A percentile compares a stretch with the other conserved stretches of the same genome.
phyloP scores from a whole-genome alignment of 805 yeast genomes.

The Metschnikowia corniflorae region DNA sequence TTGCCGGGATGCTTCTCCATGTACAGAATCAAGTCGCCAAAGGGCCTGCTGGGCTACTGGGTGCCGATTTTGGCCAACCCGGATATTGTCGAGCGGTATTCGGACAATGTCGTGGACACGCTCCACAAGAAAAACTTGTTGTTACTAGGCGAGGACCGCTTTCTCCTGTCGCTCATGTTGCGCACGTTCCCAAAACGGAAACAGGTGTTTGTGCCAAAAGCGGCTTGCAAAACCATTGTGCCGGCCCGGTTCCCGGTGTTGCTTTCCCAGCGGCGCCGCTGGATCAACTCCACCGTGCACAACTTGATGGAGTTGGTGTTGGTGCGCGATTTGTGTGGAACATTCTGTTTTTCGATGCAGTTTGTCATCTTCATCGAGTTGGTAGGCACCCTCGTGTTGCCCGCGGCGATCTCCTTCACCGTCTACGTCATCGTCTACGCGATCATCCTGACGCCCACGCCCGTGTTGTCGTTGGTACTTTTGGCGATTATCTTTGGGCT shows the following conservation, averaged over 20 bases:
- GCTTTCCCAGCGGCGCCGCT: constrained; percentile 90
- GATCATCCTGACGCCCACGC: constrained; percentile 70
- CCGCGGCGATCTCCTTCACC: constrained; percentile 83
- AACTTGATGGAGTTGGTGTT: constrained; percentile 83
- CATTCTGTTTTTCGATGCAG: constrained; percentile 93
- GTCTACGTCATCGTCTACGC: constrained; percentile 72
- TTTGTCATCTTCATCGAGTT: constrained; percentile 81
- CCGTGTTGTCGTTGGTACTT: constrained; percentile 69
- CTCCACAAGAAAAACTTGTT: constrained; percentile 83
- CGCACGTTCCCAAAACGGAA: constrained; percentile 86
- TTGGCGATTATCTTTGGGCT: constrained; percentile 78
- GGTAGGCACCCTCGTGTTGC: constrained; percentile 82
- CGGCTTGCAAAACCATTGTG: constrained; percentile 89
- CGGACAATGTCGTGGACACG: constrained; percentile 80
- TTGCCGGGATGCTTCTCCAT: constrained; percentile 93
- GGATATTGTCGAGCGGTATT: constrained; percentile 86
- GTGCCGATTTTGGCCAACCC: constrained; percentile 92
- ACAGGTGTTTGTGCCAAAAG: constrained; percentile 82
- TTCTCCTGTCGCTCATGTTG: constrained; percentile 78
- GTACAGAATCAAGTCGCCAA: constrained; percentile 88
- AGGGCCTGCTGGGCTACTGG: constrained; percentile 70
- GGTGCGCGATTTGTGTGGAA: constrained; percentile 87
- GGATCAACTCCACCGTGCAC: constrained; percentile 95
- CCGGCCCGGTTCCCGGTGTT: constrained; percentile 77
- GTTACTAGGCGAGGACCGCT: constrained; percentile 88